Evolutionary conservation across 495 filamentous ascomycete species (phyloP).

Genomic region (Glutinoglossum americanum): DNA sequence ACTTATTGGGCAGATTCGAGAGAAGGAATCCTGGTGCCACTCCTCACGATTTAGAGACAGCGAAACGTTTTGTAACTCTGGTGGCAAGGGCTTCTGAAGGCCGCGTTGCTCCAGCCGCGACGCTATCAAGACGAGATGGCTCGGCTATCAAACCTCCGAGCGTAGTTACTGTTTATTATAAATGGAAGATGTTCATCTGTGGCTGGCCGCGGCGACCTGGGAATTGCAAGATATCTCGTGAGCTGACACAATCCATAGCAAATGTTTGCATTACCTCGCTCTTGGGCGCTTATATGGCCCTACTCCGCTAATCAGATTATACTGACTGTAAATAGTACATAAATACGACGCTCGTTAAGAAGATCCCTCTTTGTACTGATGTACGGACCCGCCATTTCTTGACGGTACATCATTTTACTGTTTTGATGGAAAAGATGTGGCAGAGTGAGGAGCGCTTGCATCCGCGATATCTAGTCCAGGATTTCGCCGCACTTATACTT

Average conservation of each 20-base stretch:
- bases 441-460: slow-evolving; percentile 6
- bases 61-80: slow-evolving; percentile 5
- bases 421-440: slow-evolving; percentile 8
- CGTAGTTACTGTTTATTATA: background rate
- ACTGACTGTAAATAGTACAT: slow-evolving; percentile 4
- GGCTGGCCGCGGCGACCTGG: background rate
- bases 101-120: background rate
- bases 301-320: background rate
- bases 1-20: slow-evolving; percentile 1
- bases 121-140: background rate
- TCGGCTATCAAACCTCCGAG: slow-evolving; percentile 6
- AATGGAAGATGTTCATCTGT: too few species aligned
- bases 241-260: background rate
- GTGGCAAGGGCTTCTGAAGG: background rate
- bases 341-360: slow-evolving; percentile 7
- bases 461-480: slow-evolving; percentile 5
- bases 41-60: slow-evolving; percentile 4
- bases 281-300: too few species aligned
- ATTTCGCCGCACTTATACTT: slow-evolving; percentile 6
- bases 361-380: slow-evolving; percentile 6
- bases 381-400: slow-evolving; percentile 8
- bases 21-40: slow-evolving; percentile 6
- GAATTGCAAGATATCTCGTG: background rate
- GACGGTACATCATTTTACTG: slow-evolving; percentile 7
- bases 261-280: slow-evolving; percentile 1